These are phyloP conservation scores for Haplosporangium sp. DNA, from an alignment of 371 early-diverging fungal genomes.

Conservation along the genomic window DNA sequence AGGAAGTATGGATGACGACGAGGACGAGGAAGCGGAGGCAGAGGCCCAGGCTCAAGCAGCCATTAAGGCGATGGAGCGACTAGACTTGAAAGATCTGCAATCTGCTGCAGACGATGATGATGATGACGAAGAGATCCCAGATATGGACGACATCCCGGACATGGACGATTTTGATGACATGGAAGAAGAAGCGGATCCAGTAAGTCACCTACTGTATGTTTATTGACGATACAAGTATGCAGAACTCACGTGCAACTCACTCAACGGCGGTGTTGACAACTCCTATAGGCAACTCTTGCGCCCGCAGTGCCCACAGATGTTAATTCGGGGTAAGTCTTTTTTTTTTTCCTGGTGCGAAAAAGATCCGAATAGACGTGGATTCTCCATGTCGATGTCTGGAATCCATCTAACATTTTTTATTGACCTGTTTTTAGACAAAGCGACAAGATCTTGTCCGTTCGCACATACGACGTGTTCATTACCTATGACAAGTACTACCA, in stretches of 20 bases:
- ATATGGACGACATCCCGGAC: slow-evolving; percentile 92
- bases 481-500: slow-evolving; percentile 99
- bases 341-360: not conserved
- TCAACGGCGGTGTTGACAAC: too few relatives aligned
- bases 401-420: too few relatives aligned
- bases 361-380: too few relatives aligned
- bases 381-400: too few relatives aligned
- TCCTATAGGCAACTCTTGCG: slow-evolving; percentile 57
- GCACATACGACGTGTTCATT: slow-evolving; percentile 97
- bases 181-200: slow-evolving; percentile 79
- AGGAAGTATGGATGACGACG: slow-evolving; percentile 69
- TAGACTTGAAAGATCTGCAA: slow-evolving; percentile 41
- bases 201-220: slow-evolving; percentile 25
- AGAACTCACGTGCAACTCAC: too few relatives aligned
- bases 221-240: too few relatives aligned
- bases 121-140: slow-evolving; percentile 69
- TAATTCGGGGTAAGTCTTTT: slow-evolving; percentile 35
- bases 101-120: slow-evolving; percentile 25
- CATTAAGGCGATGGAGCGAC: slow-evolving; percentile 56
- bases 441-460: slow-evolving; percentile 91
- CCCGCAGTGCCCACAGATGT: slow-evolving; percentile 29
- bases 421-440: slow-evolving; percentile 24
- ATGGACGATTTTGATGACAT: slow-evolving; percentile 86
- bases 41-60: slow-evolving; percentile 57
- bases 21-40: slow-evolving; percentile 61